Conservation (phyloP, 73 alveolate genomes). For the Durusdinium trenchii region DNA sequence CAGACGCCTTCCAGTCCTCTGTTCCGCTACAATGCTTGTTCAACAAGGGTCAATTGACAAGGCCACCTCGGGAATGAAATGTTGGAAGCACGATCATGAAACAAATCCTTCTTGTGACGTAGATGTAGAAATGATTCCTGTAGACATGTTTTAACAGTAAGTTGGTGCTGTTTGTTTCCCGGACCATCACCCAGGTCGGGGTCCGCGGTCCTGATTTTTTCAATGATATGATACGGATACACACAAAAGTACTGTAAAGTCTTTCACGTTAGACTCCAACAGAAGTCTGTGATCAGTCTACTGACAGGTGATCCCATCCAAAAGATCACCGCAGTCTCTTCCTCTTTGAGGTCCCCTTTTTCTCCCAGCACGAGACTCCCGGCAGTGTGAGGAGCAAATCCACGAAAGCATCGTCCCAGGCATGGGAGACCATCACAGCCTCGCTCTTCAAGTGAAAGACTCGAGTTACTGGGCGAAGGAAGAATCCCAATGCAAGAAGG, state of each 20-base stretch:
- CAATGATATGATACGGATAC: too few species aligned
- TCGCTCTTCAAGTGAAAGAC: not conserved
- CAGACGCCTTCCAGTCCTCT: too few species aligned
- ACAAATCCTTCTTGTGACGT: not conserved
- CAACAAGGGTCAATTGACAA: not conserved
- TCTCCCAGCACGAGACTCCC: not conserved
- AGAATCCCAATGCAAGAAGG: not conserved
- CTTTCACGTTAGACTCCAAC: not conserved
- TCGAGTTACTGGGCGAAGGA: not conserved
- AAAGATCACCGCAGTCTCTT: too few species aligned
- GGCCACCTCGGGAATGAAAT: not conserved
- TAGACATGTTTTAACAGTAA: too few species aligned
- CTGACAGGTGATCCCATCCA: too few species aligned
- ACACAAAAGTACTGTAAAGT: not conserved
- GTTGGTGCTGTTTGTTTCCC: too few species aligned
- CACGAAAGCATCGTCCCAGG: slow-evolving; percentile 64
- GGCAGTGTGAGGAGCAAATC: slow-evolving; percentile 43
- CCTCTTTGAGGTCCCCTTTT: not conserved
- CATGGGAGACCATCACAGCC: slow-evolving; percentile 74
- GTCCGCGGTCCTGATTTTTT: too few species aligned
- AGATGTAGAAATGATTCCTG: not conserved
- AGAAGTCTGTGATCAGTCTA: too few species aligned
- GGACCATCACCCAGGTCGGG: too few species aligned
- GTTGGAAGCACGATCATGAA: not conserved
- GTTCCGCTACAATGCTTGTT: too few species aligned